phyloP scores from a whole-genome alignment of 306 rosid genomes.

The Arachis stenosperma region DNA sequence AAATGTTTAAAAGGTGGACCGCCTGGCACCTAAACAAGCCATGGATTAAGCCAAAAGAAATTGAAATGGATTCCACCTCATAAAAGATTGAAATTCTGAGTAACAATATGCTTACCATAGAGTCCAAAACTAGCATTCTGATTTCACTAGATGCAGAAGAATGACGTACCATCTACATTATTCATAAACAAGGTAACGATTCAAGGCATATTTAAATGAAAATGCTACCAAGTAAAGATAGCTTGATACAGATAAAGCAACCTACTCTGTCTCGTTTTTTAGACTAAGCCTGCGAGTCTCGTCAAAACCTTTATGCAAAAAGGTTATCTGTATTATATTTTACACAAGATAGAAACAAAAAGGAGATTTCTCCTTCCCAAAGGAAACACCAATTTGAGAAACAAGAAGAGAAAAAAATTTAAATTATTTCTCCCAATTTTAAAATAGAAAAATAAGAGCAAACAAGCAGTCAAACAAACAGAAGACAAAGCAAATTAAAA shows the following conservation, averaged over 20 bases:
- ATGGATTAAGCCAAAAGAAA: constrained; percentile 38
- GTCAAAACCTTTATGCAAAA: constrained; percentile 95
- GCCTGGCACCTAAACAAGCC: constrained; percentile 85
- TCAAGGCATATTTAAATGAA: constrained; percentile 29
- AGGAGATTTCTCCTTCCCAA: constrained; percentile 20
- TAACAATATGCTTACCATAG: constrained; percentile 63
- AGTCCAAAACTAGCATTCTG: constrained; percentile 97
- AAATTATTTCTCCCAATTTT: constrained; percentile 10
- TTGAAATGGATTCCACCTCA: constrained; percentile 26
- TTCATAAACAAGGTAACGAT: constrained; percentile 36
- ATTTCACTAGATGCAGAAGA: constrained; percentile 83
- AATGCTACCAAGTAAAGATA: constrained; percentile 10
- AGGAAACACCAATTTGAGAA: constrained; percentile 14
- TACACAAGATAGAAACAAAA: constrained; percentile 20
- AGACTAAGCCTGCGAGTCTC: constrained; percentile 97
- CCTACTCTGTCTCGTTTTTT: constrained; percentile 90
- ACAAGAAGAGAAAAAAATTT: constrained; percentile 6
- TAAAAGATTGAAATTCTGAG: constrained; percentile 12
- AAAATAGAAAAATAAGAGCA: constrained; percentile 21
- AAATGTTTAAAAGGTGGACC: constrained; percentile 81
- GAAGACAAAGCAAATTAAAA: constrained; percentile 7
- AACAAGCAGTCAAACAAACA: neutral
- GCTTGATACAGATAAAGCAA: constrained; percentile 41
- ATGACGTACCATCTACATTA: constrained; percentile 74
- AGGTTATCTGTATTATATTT: constrained; percentile 63